Evolutionary conservation across 148 eudicot species (phyloP), one percentile per base, ranked within the genome.

Genomic region (Nepenthes mirabilis): DNA sequence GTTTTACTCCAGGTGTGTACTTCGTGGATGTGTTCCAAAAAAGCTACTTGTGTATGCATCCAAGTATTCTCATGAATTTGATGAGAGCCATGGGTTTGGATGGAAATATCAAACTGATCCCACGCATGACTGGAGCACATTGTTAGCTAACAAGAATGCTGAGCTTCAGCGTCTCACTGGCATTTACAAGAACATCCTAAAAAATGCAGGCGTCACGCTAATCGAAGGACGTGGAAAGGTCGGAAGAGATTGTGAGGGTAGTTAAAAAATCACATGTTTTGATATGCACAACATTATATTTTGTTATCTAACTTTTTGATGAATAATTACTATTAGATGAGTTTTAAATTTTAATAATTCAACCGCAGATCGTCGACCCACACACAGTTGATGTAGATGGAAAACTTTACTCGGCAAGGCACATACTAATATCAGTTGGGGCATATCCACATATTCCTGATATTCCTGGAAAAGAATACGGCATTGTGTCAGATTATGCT

Each of bases 191-290:
- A 93, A 80, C 62, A 84, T 86, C 65, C 67, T 89, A 74, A 77
- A 80, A 51, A 93, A 88, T 66, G 80, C 98, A 51, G 77, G 75
- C 65, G 96, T 93, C 63, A 69, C 73, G 56, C 71, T 89, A 57
- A 76, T 93, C 51, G 99, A 93, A 81, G 99, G 99, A 37, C 96
- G 96, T 70, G 99, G 99, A 73, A 88, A 93, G 99, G 99, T 90
- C 61, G 59, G 79, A 68, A 68, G 59, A 43, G 3, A 11, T 49
- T 49, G 12, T 11, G 48, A 37, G 12, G 34, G 12, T 49, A 49
- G 52, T 10, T 11, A 6, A 49, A 3, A 49, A 49, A 6, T 49
- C 23, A 23, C 23, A 49, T n/a, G 14, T 14, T 45, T 48, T 65
- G 49, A 13, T 37, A 2, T 7, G 32, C 23, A 6, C 1, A 14